Conservation (phyloP, 1,139 yeast genomes). For the Magnusiomyces sp. region DNA sequence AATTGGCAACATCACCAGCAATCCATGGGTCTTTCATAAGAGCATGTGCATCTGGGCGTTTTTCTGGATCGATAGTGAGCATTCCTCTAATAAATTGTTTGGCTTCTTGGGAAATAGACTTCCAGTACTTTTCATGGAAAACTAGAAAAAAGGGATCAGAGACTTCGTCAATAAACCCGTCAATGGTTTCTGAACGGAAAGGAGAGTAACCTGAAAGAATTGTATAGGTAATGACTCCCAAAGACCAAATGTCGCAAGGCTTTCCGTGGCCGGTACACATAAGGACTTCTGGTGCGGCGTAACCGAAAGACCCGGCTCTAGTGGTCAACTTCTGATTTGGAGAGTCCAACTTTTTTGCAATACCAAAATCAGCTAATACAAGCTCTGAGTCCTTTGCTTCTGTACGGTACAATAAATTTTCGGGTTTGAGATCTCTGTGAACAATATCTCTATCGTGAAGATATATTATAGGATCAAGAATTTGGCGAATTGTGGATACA, state of each 20-base stretch:
- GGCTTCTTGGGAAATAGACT: constrained; percentile 64
- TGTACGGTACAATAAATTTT: constrained; percentile 64
- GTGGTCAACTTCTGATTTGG: constrained; percentile 59
- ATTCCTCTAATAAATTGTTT: constrained; percentile 62
- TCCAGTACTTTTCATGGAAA: constrained; percentile 87
- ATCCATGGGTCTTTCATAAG: constrained; percentile 68
- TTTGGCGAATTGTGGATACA: constrained; percentile 55
- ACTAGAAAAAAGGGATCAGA: constrained; percentile 55
- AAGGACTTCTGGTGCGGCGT: constrained; percentile 90
- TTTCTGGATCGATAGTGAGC: constrained; percentile 53
- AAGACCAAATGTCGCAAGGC: constrained; percentile 88
- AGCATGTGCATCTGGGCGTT: constrained; percentile 59
- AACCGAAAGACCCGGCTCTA: constrained; percentile 87
- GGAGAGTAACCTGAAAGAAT: constrained; percentile 90
- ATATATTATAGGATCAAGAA: constrained; percentile 65
- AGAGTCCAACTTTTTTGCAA: constrained; percentile 61
- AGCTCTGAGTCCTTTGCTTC: constrained; percentile 50
- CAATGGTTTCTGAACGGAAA: constrained; percentile 74
- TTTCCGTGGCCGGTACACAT: constrained; percentile 75
- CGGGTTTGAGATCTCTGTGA: constrained; percentile 88
- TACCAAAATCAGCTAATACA: constrained; percentile 88
- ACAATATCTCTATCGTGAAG: constrained; percentile 69
- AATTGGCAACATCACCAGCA: constrained; percentile 33
- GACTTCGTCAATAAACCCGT: constrained; percentile 75
- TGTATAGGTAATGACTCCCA: constrained; percentile 88